Evolutionary conservation across 805 yeast genomes (phyloP).

Genomic region (Ogataea nonfermentans): DNA sequence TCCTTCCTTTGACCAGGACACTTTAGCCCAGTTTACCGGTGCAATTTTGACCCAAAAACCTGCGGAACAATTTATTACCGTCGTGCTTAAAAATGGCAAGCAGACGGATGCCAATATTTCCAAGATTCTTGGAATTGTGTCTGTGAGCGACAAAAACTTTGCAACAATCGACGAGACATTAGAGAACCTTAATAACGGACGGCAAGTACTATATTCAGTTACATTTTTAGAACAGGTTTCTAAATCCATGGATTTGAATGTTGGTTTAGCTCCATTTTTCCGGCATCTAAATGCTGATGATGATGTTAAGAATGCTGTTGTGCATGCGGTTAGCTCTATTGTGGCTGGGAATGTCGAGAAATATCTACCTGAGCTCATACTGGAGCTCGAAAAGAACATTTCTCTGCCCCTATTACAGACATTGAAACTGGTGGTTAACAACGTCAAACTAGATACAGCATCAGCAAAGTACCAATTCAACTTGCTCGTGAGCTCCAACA

Average conservation of each 20-base stretch:
- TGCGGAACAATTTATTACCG: slow-evolving; percentile 13
- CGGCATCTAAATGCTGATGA: slow-evolving; percentile 29
- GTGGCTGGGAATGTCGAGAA: slow-evolving; percentile 38
- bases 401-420: slow-evolving; percentile 11
- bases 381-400: slow-evolving; percentile 13
- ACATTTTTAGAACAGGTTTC: slow-evolving; percentile 52
- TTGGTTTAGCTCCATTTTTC: slow-evolving; percentile 38
- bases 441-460: slow-evolving; percentile 7
- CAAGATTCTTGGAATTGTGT: slow-evolving; percentile 33
- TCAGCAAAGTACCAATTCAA: slow-evolving; percentile 12
- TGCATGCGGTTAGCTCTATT: slow-evolving; percentile 52
- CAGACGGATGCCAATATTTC: slow-evolving; percentile 26
- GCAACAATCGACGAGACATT: slow-evolving; percentile 27
- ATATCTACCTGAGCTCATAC: slow-evolving; percentile 40
- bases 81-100: slow-evolving; percentile 20
- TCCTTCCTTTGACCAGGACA: slow-evolving; percentile 20
- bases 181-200: slow-evolving; percentile 19
- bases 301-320: slow-evolving; percentile 45
- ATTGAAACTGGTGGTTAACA: slow-evolving; percentile 12
- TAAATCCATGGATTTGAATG: slow-evolving; percentile 33
- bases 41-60: slow-evolving; percentile 16
- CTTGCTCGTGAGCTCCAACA: slow-evolving; percentile 8
- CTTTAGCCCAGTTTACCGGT: slow-evolving; percentile 19
- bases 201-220: slow-evolving; percentile 29
- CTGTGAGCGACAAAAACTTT: slow-evolving; percentile 34